Conservation (phyloP, 352 stramenopile species). For the Phytopythium oedochilum region DNA sequence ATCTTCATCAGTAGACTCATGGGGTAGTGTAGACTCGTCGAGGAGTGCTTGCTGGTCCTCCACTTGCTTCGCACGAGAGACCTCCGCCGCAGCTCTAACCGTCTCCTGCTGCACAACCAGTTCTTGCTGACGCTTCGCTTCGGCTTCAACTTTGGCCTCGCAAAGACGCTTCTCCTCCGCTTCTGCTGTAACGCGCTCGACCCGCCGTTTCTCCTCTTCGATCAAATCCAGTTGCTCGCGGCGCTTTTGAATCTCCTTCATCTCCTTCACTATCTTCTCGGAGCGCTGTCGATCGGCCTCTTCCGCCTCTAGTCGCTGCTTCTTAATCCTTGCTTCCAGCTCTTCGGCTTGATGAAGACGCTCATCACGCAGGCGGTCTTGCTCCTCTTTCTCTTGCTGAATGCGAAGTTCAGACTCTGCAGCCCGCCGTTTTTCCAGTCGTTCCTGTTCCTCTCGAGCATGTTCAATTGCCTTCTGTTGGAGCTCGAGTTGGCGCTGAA, state of each 20-base stretch:
- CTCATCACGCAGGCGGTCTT: slow-evolving; percentile 11
- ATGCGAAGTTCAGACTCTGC: slow-evolving; percentile 10
- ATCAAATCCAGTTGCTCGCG: slow-evolving; percentile 1
- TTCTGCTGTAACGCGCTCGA: slow-evolving; percentile 5
- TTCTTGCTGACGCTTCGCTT: slow-evolving; percentile 6
- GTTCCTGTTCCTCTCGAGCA: slow-evolving; percentile 20
- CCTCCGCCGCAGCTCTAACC: neutral
- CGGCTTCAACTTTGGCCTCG: slow-evolving; percentile 5
- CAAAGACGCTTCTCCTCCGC: slow-evolving; percentile 8
- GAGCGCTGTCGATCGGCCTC: neutral
- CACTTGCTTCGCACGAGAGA: neutral
- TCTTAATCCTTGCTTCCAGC: slow-evolving; percentile 10
- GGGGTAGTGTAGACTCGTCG: neutral
- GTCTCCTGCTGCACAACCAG: neutral
- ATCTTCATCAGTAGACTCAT: neutral
- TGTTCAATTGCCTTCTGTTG: slow-evolving; percentile 31
- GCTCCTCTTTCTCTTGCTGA: slow-evolving; percentile 2
- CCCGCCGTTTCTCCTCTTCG: slow-evolving; percentile 13
- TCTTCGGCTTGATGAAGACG: slow-evolving; percentile 16
- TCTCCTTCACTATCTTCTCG: slow-evolving; percentile 7
- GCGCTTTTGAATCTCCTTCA: slow-evolving; percentile 9
- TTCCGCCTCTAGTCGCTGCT: slow-evolving; percentile 18
- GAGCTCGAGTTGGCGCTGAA: slow-evolving; percentile 27
- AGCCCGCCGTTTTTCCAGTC: slow-evolving; percentile 11
- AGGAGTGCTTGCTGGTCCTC: neutral